These are phyloP conservation scores for Kwoniella europaea DNA, from an alignment of 768 basidiomycete genomes.

Conservation along the genomic window DNA sequence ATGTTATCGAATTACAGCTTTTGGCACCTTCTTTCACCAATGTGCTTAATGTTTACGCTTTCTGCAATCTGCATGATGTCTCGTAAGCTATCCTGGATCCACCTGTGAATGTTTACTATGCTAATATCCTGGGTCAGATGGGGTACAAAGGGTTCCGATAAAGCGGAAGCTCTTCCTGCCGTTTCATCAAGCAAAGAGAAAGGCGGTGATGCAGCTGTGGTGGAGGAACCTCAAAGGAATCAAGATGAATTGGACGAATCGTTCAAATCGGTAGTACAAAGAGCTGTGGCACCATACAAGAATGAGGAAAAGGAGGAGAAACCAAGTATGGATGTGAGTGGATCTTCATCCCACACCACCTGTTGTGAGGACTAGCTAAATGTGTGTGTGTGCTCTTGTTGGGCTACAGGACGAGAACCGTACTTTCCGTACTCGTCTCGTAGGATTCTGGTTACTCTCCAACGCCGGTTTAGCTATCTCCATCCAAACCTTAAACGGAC, in stretches of 20 bases:
- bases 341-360: neutral
- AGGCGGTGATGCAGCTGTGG: slow-evolving; percentile 71
- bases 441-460: slow-evolving; percentile 53
- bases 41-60: slow-evolving; percentile 56
- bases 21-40: slow-evolving; percentile 57
- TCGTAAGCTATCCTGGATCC: slow-evolving; percentile 70
- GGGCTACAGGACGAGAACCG: slow-evolving; percentile 48
- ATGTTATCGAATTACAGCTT: slow-evolving; percentile 12
- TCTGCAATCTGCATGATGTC: slow-evolving; percentile 70
- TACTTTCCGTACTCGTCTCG: slow-evolving; percentile 55
- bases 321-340: slow-evolving; percentile 52
- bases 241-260: slow-evolving; percentile 78
- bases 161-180: slow-evolving; percentile 87
- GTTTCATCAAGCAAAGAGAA: slow-evolving; percentile 81
- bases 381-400: no score
- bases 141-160: slow-evolving; percentile 65
- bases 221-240: slow-evolving; percentile 76
- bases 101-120: neutral
- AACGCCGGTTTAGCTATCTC: slow-evolving; percentile 55
- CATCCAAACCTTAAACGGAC: slow-evolving; percentile 51
- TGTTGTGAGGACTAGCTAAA: neutral
- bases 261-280: slow-evolving; percentile 79
- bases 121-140: slow-evolving; percentile 29
- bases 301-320: slow-evolving; percentile 25
- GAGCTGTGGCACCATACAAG: slow-evolving; percentile 49